Evolutionary conservation across 148 eudicot species (phyloP).

Genomic region (Spergularia marina): DNA sequence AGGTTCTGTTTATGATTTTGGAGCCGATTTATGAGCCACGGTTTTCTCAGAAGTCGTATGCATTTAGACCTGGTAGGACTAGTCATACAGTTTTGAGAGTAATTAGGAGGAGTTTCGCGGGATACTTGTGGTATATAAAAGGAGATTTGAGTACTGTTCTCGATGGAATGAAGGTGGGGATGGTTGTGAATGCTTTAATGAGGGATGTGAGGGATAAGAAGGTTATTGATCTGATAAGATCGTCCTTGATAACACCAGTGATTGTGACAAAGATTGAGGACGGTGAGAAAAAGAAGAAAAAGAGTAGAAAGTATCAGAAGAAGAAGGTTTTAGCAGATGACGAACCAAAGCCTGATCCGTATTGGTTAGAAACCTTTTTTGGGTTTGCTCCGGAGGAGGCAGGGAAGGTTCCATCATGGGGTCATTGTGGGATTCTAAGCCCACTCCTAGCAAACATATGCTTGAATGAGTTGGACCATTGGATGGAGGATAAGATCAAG

Average conservation of each 20-base stretch:
- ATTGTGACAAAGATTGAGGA: constrained; percentile 50
- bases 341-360: constrained; percentile 95
- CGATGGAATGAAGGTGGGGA: constrained; percentile 91
- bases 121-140: constrained; percentile 88
- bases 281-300: constrained; percentile 55
- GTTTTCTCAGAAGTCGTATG: constrained; percentile 84
- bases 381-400: constrained; percentile 98
- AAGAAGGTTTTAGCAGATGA: constrained; percentile 84
- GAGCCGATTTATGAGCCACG: constrained; percentile 87
- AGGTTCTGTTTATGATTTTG: constrained; percentile 81
- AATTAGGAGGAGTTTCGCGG: constrained; percentile 80
- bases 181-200: constrained; percentile 78
- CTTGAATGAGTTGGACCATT: constrained; percentile 78
- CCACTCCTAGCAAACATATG: constrained; percentile 76
- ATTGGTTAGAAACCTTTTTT: constrained; percentile 80
- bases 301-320: constrained; percentile 80
- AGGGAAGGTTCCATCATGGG: constrained; percentile 76
- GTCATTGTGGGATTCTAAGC: constrained; percentile 90
- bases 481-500: constrained; percentile 88
- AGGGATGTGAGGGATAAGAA: constrained; percentile 89
- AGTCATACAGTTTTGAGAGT: constrained; percentile 82
- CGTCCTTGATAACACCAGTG: constrained; percentile 76
- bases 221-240: constrained; percentile 80
- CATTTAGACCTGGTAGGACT: constrained; percentile 90
- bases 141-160: constrained; percentile 86